A percentile compares a stretch with the other conserved stretches of the same genome.
Conservation (phyloP, 139 green algal species). For the Chlorella sp. region DNA sequence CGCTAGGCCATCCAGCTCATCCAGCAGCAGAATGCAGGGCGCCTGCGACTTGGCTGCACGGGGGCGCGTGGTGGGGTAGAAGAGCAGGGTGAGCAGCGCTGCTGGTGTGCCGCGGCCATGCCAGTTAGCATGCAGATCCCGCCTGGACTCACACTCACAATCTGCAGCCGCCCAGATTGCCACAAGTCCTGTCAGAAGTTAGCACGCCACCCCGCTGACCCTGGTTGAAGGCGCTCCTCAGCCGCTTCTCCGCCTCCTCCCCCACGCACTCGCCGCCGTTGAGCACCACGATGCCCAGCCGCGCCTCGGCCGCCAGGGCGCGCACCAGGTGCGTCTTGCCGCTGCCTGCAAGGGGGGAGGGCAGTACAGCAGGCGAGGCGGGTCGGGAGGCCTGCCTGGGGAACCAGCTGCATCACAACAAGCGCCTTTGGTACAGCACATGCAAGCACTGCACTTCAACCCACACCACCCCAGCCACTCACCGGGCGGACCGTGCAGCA, state of each 20-base stretch:
- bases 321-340: conserved; percentile 90
- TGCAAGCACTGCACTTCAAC: too few relatives aligned
- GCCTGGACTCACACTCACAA: too few relatives aligned
- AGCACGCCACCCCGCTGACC: neutral
- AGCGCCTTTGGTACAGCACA: too few relatives aligned
- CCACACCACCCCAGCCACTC: neutral
- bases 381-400: too few relatives aligned
- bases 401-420: neutral
- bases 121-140: too few relatives aligned
- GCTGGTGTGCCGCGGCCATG: too few relatives aligned
- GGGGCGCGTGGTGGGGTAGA: neutral
- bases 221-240: conserved; percentile 30
- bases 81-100: neutral
- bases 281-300: conserved; percentile 77
- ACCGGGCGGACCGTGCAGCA: conserved; percentile 88
- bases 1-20: conserved; percentile 58
- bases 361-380: neutral
- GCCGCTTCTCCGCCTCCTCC: conserved; percentile 17
- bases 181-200: too few relatives aligned
- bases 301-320: conserved; percentile 82
- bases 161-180: too few relatives aligned
- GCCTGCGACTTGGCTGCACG: conserved; percentile 64
- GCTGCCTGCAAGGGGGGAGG: conserved; percentile 17
- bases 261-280: conserved; percentile 77
- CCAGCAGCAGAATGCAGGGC: conserved; percentile 89